Conservation (phyloP, 202 grass and related monocot species). For the Eragrostis tef region DNA sequence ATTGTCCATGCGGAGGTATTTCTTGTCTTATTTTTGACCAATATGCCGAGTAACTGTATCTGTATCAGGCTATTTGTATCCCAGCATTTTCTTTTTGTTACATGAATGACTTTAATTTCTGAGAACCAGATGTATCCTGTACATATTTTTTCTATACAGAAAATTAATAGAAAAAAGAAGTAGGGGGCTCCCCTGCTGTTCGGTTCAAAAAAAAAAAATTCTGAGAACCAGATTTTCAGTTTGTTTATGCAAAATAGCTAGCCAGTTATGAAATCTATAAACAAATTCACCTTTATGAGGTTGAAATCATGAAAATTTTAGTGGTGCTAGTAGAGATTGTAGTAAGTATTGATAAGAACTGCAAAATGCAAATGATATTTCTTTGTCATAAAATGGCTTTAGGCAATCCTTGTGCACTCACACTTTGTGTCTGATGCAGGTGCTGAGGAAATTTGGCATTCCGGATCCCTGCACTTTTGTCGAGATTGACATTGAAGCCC, state of each 20-base stretch:
- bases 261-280: neutral
- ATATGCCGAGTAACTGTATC: neutral
- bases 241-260: neutral
- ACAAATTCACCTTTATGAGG: too few species aligned
- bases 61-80: neutral
- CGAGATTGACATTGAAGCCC: constrained; percentile 59
- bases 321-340: neutral
- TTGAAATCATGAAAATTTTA: too few species aligned
- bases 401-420: neutral
- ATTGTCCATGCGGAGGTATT: constrained; percentile 88
- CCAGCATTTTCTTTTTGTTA: neutral
- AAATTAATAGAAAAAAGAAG: too few species aligned
- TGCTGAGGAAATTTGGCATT: constrained; percentile 88
- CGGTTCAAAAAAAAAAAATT: too few species aligned
- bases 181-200: too few species aligned
- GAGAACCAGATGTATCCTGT: too few species aligned
- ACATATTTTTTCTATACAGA: too few species aligned
- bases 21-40: constrained; percentile 1
- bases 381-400: neutral
- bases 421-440: constrained; percentile 49
- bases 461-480: constrained; percentile 90
- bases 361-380: neutral
- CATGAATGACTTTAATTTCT: neutral
- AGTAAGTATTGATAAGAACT: neutral
- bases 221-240: neutral